These are phyloP conservation scores for Aspergillus texensis DNA, from an alignment of 2,329 filamentous ascomycete species.

Conservation along the genomic window DNA sequence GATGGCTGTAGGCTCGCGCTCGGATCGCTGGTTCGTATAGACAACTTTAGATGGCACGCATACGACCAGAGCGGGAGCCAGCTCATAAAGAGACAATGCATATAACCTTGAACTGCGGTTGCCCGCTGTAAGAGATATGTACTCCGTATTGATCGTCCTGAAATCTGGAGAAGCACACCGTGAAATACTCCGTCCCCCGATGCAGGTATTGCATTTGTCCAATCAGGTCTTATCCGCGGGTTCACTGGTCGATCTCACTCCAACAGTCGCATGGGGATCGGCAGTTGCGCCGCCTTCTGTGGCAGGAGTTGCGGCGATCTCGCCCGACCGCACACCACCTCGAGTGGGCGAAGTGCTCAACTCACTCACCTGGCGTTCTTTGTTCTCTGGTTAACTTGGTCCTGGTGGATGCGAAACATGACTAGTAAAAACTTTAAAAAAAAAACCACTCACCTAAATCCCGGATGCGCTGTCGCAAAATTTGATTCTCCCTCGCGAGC, in stretches of 20 bases:
- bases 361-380: conserved; percentile 37
- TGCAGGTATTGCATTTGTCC: neutral
- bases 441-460: conserved; percentile 45
- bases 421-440: neutral
- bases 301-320: conserved; percentile 8
- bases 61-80: neutral
- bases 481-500: conserved; percentile 51
- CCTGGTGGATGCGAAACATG: neutral
- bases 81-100: neutral
- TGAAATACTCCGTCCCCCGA: neutral
- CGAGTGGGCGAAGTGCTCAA: conserved; percentile 22
- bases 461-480: conserved; percentile 50
- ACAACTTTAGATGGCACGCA: neutral
- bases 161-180: conserved; percentile 1
- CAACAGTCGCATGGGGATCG: conserved; percentile 14
- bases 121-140: conserved; percentile 1
- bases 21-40: neutral
- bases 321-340: conserved; percentile 8
- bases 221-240: conserved; percentile 26
- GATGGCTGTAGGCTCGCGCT: neutral
- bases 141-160: neutral
- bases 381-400: neutral
- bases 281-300: conserved; percentile 11
- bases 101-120: neutral
- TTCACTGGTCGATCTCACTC: conserved; percentile 20